phyloP scores from a whole-genome alignment of 176 grass and related monocot species.

The Triticum timopheevii region DNA sequence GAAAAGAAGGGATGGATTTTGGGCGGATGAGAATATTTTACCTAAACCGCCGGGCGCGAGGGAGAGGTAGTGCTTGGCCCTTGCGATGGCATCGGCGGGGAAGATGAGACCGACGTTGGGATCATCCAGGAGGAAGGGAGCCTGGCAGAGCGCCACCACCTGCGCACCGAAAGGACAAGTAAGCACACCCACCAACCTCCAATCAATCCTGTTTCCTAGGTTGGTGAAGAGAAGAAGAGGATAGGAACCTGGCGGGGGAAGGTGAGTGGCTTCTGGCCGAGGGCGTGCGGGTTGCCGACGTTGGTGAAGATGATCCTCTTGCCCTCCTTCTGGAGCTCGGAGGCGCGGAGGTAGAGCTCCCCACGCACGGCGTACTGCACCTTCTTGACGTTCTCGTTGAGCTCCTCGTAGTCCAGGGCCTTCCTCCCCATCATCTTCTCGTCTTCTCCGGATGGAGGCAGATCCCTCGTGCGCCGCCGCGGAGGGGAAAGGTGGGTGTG shows the following conservation, averaged over 20 bases:
- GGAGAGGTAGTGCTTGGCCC: slow-evolving; percentile 90
- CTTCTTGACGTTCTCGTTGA: slow-evolving; percentile 98
- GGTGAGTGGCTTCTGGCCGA: slow-evolving; percentile 97
- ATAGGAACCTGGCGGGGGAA: slow-evolving; percentile 75
- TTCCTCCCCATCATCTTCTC: slow-evolving; percentile 41
- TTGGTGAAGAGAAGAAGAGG: neutral
- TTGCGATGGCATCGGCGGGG: slow-evolving; percentile 90
- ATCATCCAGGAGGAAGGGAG: slow-evolving; percentile 93
- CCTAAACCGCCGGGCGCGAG: slow-evolving; percentile 88
- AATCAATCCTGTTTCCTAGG: no score
- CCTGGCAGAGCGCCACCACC: slow-evolving; percentile 97
- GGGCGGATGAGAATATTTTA: slow-evolving; percentile 7
- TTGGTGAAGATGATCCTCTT: slow-evolving; percentile 99
- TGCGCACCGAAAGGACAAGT: slow-evolving; percentile 1
- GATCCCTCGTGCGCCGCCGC: neutral
- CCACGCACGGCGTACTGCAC: slow-evolving; percentile 92
- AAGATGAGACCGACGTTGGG: slow-evolving; percentile 90
- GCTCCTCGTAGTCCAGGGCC: slow-evolving; percentile 82
- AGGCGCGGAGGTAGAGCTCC: slow-evolving; percentile 94
- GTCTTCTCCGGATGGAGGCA: no score
- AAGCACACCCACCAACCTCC: neutral
- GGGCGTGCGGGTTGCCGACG: slow-evolving; percentile 96
- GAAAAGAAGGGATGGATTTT: neutral
- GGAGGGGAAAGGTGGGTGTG: neutral
- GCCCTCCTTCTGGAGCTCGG: slow-evolving; percentile 97